Conservation (phyloP, 2,329 filamentous ascomycete species). For the Chaetomium sp. region DNA sequence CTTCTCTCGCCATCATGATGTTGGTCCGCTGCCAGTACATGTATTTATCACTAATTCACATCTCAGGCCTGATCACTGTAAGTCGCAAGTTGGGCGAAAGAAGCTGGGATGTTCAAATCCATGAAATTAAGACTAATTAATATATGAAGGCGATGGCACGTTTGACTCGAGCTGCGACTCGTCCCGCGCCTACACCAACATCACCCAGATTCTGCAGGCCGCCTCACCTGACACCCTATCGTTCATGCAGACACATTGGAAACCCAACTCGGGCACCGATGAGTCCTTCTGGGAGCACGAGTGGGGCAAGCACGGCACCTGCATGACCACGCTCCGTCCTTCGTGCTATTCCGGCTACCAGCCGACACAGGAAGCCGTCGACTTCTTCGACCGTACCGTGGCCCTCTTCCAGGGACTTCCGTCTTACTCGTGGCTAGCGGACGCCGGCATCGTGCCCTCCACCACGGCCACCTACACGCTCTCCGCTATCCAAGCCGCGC, state of each 20-base stretch:
- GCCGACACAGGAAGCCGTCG: background rate
- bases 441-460: background rate
- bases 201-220: background rate
- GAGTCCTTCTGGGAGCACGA: constrained; percentile 1
- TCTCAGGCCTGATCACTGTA: background rate
- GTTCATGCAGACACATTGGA: constrained; percentile 1
- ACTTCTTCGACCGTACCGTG: background rate
- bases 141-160: background rate
- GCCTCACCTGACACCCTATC: background rate
- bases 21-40: background rate
- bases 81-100: background rate
- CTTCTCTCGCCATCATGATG: background rate
- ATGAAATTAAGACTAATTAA: no score
- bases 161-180: background rate
- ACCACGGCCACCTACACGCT: background rate
- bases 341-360: background rate
- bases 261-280: background rate
- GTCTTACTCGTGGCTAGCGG: background rate
- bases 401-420: background rate
- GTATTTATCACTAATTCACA: no score
- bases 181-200: background rate
- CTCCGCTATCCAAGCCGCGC: background rate
- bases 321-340: background rate
- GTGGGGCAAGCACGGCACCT: background rate
- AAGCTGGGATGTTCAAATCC: no score